Base-by-base conservation (phyloP, 768 basidiomycete genomes). In the Serendipita sp. region DNA sequence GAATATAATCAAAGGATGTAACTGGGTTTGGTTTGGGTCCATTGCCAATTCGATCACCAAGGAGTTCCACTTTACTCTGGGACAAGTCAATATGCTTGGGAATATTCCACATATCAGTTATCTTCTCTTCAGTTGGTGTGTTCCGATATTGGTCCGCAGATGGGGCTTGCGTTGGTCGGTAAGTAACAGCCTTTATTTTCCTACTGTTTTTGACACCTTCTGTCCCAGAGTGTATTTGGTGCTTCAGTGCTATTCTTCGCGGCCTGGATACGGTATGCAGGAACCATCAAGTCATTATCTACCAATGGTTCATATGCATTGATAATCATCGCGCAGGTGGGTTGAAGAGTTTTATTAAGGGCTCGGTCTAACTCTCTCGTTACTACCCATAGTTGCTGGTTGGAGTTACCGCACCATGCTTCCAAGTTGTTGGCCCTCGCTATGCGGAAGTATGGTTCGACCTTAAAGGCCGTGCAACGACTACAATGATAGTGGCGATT, bases 371-470 rank as follows among this genome's bases (percentile, higher is more conserved):
- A 38, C 56, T 44, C 1, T 44, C 46, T 23, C 44, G 65, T 52
- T 63, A 47, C 63, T 58, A 13, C 11, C 23, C 13, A 34, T 65
- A 89, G 88, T 68, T 84, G 15, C 78, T 90, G 45, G 78, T 81
- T 4, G 81, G 81, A 1, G 72, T 88, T 52, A 76, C 86, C 2
- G 86, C 89, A 70, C 83, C 89, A 2, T 75, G 85, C 13, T 91
- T 83, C 72, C 88, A 89, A 73, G 80, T 91, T 30, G 74, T 91
- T 7, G 86, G 86, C 3, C 88, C 90, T 1, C 84, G 81, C 63
- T 92, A 86, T 73, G 90, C 89, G 0, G 87, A 92, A 71, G 81
- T 75, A 36, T 92, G 90, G 90, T 92, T 92, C 69, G 83, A 86
- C 66, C 74, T 90, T 54, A 76, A 80, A 66, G 83, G 85, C 13